Evolutionary conservation across 2,329 filamentous ascomycete genomes (phyloP).

Genomic region (Colletotrichum cereale): DNA sequence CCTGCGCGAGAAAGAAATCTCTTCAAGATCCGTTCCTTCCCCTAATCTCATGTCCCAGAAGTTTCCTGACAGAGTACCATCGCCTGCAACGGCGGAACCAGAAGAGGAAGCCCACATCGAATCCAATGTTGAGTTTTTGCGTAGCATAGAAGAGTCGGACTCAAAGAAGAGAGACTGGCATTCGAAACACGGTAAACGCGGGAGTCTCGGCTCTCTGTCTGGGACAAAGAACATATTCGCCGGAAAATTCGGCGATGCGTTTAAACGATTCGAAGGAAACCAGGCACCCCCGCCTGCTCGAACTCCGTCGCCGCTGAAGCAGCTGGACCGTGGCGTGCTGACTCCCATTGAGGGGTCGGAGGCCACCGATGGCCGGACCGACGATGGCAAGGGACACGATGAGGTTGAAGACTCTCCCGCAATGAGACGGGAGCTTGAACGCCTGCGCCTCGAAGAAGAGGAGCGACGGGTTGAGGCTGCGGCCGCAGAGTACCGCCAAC

Average conservation of each 20-base stretch:
- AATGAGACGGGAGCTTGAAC: constrained; percentile 89
- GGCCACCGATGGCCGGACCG: constrained; percentile 75
- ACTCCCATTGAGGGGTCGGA: constrained; percentile 84
- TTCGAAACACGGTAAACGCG: constrained; percentile 75
- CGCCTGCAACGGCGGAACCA: constrained; percentile 55
- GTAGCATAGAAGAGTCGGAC: constrained; percentile 77
- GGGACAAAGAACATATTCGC: constrained; percentile 86
- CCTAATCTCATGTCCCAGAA: constrained; percentile 52
- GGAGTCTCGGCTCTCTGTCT: constrained; percentile 78
- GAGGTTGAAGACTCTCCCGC: constrained; percentile 81
- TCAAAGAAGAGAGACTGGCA: constrained; percentile 66
- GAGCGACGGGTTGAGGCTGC: constrained; percentile 91
- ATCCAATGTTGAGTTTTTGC: constrained; percentile 86
- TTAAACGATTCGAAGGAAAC: constrained; percentile 86
- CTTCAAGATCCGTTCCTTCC: constrained; percentile 55
- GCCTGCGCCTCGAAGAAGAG: constrained; percentile 83
- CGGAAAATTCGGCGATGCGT: constrained; percentile 92
- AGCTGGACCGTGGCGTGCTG: constrained; percentile 62
- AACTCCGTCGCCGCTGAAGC: constrained; percentile 64
- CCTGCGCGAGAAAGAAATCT: constrained; percentile 79
- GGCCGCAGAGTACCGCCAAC: constrained; percentile 86
- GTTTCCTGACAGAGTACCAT: constrained; percentile 54
- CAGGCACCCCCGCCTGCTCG: constrained; percentile 51
- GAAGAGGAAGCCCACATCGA: constrained; percentile 75
- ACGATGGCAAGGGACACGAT: constrained; percentile 73